phyloP scores from a whole-genome alignment of 352 stramenopile species.

The Phytophthora boehmeriae region DNA sequence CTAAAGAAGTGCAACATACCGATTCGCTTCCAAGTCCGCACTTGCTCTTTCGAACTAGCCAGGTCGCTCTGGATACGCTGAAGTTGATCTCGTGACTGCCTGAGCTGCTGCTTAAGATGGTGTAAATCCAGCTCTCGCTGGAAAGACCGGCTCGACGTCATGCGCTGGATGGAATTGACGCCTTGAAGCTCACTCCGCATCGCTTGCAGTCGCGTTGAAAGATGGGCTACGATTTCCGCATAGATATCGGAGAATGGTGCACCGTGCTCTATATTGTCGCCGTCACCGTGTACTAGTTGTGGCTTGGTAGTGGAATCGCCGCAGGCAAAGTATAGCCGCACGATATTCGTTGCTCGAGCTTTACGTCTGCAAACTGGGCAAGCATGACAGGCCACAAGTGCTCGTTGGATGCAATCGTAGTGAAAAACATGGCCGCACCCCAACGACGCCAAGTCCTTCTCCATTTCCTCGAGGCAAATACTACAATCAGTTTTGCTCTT shows the following conservation, averaged over 20 bases:
- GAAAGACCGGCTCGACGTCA: constrained; percentile 43
- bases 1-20: constrained; percentile 25
- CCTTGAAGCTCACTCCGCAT: constrained; percentile 29
- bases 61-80: constrained; percentile 30
- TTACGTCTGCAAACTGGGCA: constrained; percentile 48
- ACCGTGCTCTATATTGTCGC: too few relatives aligned
- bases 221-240: background rate
- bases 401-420: constrained; percentile 24
- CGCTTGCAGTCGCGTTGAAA: constrained; percentile 25
- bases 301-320: background rate
- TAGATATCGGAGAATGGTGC: too few relatives aligned
- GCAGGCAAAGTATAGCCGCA: constrained; percentile 42
- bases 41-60: constrained; percentile 24
- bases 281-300: too few relatives aligned
- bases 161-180: constrained; percentile 27
- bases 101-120: constrained; percentile 31
- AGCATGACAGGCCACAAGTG: constrained; percentile 17
- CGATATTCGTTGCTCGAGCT: constrained; percentile 12
- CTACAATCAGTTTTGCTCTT: constrained; percentile 24
- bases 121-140: constrained; percentile 33
- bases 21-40: constrained; percentile 42
- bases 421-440: constrained; percentile 56
- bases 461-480: constrained; percentile 50
- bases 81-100: constrained; percentile 20
- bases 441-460: constrained; percentile 34